These are phyloP conservation scores for Coriolopsis trogii DNA, from an alignment of 1,284 basidiomycete species.

Conservation along the genomic window DNA sequence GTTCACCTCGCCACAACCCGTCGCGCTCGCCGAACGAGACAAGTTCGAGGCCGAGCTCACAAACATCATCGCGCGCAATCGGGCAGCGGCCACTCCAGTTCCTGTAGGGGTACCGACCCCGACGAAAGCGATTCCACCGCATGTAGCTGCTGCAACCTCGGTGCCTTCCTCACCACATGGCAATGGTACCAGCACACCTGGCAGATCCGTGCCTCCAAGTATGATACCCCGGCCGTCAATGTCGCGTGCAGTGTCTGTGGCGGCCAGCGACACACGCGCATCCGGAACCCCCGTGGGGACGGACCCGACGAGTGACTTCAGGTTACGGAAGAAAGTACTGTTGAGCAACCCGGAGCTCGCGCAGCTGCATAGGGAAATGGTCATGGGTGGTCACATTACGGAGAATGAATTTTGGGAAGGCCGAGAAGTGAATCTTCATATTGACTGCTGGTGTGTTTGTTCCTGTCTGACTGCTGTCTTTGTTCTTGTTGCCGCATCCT, in stretches of 20 bases:
- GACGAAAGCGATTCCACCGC: slow-evolving; percentile 3
- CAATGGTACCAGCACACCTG: slow-evolving; percentile 29
- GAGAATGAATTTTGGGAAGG: slow-evolving; percentile 97
- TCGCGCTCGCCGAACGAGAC: slow-evolving; percentile 70
- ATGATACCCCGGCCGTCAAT: slow-evolving; percentile 40
- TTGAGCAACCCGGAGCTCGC: slow-evolving; percentile 77
- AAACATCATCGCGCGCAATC: slow-evolving; percentile 72
- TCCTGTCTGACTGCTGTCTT: slow-evolving; percentile 15
- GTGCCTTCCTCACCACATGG: slow-evolving; percentile 31
- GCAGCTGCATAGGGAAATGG: slow-evolving; percentile 82
- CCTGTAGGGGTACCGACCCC: background rate
- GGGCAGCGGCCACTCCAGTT: slow-evolving; percentile 43
- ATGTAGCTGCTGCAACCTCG: slow-evolving; percentile 21
- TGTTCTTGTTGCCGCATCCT: slow-evolving; percentile 7
- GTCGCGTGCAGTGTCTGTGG: slow-evolving; percentile 63
- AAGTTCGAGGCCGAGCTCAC: slow-evolving; percentile 79
- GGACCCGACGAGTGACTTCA: slow-evolving; percentile 67
- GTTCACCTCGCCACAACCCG: slow-evolving; percentile 66
- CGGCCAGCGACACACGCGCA: slow-evolving; percentile 56
- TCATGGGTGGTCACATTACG: slow-evolving; percentile 82
- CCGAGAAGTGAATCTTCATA: slow-evolving; percentile 66
- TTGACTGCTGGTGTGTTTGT: background rate
- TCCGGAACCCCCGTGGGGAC: slow-evolving; percentile 54
- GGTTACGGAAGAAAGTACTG: slow-evolving; percentile 79
- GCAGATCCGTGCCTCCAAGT: slow-evolving; percentile 14